Evolutionary conservation across 352 stramenopile species (phyloP), one percentile per base, ranked within the genome.

Genomic region (Phytopythium kandeliae): DNA sequence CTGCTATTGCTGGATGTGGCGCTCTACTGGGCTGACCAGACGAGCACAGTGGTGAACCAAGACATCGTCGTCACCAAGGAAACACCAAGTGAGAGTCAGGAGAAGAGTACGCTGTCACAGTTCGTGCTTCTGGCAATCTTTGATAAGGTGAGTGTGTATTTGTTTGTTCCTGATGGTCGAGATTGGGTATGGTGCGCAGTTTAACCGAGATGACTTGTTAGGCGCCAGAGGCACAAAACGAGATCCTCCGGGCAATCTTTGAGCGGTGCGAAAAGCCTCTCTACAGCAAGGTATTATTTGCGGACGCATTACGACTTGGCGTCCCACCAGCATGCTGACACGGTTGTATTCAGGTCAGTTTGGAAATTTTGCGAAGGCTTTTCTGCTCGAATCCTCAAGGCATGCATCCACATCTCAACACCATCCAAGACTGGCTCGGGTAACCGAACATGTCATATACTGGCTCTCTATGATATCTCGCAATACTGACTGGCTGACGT

Each of bases 391-490:
- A 84, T 26, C 51, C 60, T 15, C 41, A 35, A 15, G 63, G 60
- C 22, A 49, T 85, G 6, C 62, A 68, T 17, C 60, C 63, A 2
- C 70, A 84, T 26, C 57, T 86, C 3, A 78, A 78, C 56, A 47
- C 67, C 15, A 67, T 88, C 49, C 72, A 90, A 56, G 74, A 90
- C 44, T 90, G 77, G 77, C 65, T 90, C 26, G 78, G 68, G 66
- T 85, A 57, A 50, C 11, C 52, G 10, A 34, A 34, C 28, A n/a
- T n/a, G n/a, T n/a, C n/a, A n/a, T n/a, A n/a, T n/a, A n/a, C n/a
- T n/a, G n/a, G n/a, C n/a, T n/a, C n/a, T n/a, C n/a, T n/a, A n/a
- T n/a, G n/a, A n/a, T n/a, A n/a, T n/a, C n/a, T n/a, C n/a, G n/a
- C n/a, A n/a, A n/a, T 4, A 9, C 28, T 31, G 9, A 31, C 9